These are phyloP conservation scores for Fusarium bulbicola DNA, from an alignment of 2,329 filamentous ascomycete species.

Conservation along the genomic window DNA sequence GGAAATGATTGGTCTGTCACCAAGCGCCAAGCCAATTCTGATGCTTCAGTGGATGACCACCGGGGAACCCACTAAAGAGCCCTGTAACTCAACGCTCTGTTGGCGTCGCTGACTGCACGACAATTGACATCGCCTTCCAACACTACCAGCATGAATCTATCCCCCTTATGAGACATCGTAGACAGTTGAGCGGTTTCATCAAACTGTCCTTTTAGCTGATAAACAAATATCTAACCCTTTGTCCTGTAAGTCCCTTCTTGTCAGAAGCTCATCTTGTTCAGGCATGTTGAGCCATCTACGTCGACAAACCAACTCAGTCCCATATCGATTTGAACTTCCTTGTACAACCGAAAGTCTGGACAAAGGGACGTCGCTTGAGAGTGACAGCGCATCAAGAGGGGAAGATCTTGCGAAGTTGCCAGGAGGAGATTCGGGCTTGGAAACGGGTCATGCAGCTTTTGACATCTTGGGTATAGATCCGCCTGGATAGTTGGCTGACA, in stretches of 20 bases:
- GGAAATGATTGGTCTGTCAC: not conserved
- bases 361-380: not conserved
- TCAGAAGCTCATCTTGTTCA: accelerated
- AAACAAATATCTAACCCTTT: accelerated
- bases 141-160: accelerated
- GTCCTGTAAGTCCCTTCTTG: not conserved
- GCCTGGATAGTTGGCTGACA: too few relatives aligned
- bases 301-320: not conserved
- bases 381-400: not conserved
- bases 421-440: too few relatives aligned
- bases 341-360: accelerated
- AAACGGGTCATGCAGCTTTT: too few relatives aligned
- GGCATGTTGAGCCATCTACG: not conserved
- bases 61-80: not conserved
- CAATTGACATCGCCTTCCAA: not conserved
- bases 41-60: not conserved
- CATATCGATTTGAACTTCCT: not conserved
- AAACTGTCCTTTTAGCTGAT: accelerated
- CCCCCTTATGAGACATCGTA: not conserved
- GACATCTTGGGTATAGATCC: too few relatives aligned
- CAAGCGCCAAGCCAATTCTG: not conserved
- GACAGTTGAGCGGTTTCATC: not conserved
- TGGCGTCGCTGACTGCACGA: not conserved
- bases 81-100: not conserved
- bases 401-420: too few relatives aligned